Evolutionary conservation across 257 asterid species (phyloP), one percentile per base, ranked within the genome.

Genomic region (Petunia secreta): DNA sequence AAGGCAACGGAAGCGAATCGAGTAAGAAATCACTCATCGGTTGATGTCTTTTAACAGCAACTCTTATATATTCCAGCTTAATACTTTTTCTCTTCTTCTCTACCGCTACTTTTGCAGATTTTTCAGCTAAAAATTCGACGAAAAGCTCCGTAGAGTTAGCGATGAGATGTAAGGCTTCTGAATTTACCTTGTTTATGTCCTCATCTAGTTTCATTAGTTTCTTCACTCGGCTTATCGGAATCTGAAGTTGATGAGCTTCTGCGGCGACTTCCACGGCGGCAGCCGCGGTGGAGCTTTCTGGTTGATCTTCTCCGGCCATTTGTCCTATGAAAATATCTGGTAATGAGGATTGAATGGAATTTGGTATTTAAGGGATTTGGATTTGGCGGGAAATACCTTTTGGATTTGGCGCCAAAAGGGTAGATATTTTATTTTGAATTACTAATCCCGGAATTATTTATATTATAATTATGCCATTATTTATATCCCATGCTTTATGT

Each of bases 11-110:
- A 79, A 93, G 94, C 60, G 92, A 92, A 80, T 93, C 97, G 34
- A 93, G 88, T 84, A 93, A 93, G 78, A 95, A 95, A 89, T 93
- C 97, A 41, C 89, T 89, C 0, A 91, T 91, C 43, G 98, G 95
- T 82, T 87, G 94, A 71, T 95, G 98, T 78, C 94, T 90, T 78
- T 92, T 95, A 10, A 88, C 91, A 7, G 97, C 97, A 58, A 81
- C 79, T 16, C 90, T 85, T 80, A 95, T 13, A 80, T 91, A 93
- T 7, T 93, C 95, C 58, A 88, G 63, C 58, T 86, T 89, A 9
- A 93, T 75, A 0, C 91, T 91, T 75, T 86, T 87, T 36, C 91
- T 89, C 95, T 95, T 93, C 94, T 90, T 91, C 79, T 91, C 98
- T 46, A 89, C 2, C 1, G 92, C 89, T 74, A 91, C 96, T n/a